phyloP scores from a whole-genome alignment of 2,329 filamentous ascomycete genomes.

The Incumbomyces delicatus region DNA sequence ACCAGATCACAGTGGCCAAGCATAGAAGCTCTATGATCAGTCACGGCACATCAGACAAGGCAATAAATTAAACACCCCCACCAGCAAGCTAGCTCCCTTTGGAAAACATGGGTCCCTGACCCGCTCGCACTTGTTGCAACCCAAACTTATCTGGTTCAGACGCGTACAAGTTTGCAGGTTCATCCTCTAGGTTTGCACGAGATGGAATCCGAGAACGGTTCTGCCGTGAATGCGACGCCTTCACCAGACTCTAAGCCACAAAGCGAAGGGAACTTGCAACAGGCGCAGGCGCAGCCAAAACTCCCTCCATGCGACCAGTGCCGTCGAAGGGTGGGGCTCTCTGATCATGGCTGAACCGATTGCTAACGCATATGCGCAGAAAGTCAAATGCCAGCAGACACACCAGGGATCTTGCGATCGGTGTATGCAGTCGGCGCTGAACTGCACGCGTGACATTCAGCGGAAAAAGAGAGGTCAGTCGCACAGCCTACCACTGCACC shows the following conservation, averaged over 20 bases:
- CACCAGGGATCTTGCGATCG: constrained; percentile 18
- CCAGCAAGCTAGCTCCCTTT: no score
- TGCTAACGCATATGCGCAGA: constrained; percentile 2
- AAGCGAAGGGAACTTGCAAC: background rate
- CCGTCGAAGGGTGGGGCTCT: constrained; percentile 18
- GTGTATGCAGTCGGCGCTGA: constrained; percentile 16
- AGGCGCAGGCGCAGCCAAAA: constrained; percentile 2
- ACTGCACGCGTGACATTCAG: constrained; percentile 19
- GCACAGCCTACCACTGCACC: background rate
- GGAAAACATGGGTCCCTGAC: no score
- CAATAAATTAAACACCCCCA: no score
- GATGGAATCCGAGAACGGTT: background rate
- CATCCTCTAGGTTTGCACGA: background rate
- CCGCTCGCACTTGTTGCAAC: no score
- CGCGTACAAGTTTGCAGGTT: no score
- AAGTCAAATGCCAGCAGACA: constrained; percentile 10
- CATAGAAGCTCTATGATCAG: no score
- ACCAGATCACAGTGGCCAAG: no score
- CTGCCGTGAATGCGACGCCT: background rate
- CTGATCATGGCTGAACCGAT: background rate
- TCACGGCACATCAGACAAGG: no score
- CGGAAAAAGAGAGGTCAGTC: constrained; percentile 18
- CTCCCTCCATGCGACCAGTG: constrained; percentile 21
- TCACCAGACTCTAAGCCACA: constrained; percentile 1
- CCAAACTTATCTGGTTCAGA: no score